Conservation (phyloP, 2,329 filamentous ascomycete species). For the Fonsecaea multimorphosa region DNA sequence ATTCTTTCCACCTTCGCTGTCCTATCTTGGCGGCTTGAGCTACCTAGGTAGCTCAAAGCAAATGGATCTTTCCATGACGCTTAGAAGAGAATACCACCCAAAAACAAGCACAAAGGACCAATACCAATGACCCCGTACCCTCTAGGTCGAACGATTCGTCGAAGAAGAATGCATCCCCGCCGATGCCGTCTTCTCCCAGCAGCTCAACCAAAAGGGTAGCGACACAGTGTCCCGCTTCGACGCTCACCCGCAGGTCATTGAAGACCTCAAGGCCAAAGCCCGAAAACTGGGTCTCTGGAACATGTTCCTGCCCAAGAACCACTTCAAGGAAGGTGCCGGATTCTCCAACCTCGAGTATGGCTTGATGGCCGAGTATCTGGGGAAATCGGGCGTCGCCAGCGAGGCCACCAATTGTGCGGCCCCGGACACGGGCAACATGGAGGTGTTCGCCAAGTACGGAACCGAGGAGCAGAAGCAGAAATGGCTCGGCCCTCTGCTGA, state of each 20-base stretch:
- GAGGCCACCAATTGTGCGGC: slow-evolving; percentile 90
- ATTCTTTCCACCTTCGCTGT: not conserved
- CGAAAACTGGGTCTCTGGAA: slow-evolving; percentile 90
- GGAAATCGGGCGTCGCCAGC: slow-evolving; percentile 80
- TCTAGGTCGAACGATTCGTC: slow-evolving; percentile 87
- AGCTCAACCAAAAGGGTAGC: slow-evolving; percentile 66
- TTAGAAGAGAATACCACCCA: not conserved
- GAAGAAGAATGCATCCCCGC: slow-evolving; percentile 92
- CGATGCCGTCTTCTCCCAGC: slow-evolving; percentile 79
- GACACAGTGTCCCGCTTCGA: slow-evolving; percentile 72
- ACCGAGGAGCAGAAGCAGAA: slow-evolving; percentile 72
- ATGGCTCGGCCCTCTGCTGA: slow-evolving; percentile 81
- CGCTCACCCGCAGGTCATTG: slow-evolving; percentile 77
- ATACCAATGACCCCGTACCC: slow-evolving; percentile 7
- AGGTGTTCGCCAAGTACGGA: slow-evolving; percentile 89
- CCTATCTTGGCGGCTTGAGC: not conserved
- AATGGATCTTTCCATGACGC: not conserved
- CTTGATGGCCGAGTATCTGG: slow-evolving; percentile 94
- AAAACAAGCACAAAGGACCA: not conserved
- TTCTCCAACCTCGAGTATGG: slow-evolving; percentile 91
- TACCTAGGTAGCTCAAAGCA: not conserved
- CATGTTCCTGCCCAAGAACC: slow-evolving; percentile 93
- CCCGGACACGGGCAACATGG: slow-evolving; percentile 95
- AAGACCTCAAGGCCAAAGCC: slow-evolving; percentile 86
- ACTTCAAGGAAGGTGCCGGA: slow-evolving; percentile 93